These are phyloP conservation scores for Geotrichum reessii DNA, from an alignment of 1,139 yeast species.

Conservation along the genomic window DNA sequence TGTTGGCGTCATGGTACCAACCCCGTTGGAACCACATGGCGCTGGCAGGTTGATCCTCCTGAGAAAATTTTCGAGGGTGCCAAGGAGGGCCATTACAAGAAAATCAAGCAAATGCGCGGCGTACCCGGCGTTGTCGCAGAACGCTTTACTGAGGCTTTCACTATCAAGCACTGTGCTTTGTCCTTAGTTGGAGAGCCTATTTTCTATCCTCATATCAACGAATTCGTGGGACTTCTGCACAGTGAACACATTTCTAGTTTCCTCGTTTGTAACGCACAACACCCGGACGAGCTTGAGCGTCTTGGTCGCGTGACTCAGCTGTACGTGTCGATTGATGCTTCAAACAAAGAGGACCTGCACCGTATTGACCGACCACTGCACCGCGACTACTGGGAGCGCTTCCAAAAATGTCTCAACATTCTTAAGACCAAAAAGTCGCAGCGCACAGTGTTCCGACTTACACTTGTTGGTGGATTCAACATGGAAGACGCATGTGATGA, in stretches of 20 bases:
- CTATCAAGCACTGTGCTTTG: slow-evolving; percentile 83
- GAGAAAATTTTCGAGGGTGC: slow-evolving; percentile 82
- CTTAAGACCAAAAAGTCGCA: slow-evolving; percentile 73
- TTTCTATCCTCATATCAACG: slow-evolving; percentile 84
- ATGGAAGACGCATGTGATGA: slow-evolving; percentile 62
- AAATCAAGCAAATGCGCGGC: slow-evolving; percentile 90
- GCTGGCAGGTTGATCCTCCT: slow-evolving; percentile 93
- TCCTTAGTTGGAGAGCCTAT: slow-evolving; percentile 94
- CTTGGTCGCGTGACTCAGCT: slow-evolving; percentile 78
- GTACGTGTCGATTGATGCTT: slow-evolving; percentile 90
- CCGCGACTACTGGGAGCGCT: slow-evolving; percentile 89
- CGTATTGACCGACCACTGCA: slow-evolving; percentile 83
- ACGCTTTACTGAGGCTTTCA: slow-evolving; percentile 83
- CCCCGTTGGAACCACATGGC: slow-evolving; percentile 94
- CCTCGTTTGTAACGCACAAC: slow-evolving; percentile 92
- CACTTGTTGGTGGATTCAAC: slow-evolving; percentile 88
- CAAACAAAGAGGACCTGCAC: slow-evolving; percentile 72
- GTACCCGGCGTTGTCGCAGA: slow-evolving; percentile 92
- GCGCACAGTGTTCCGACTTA: slow-evolving; percentile 84
- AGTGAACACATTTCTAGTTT: slow-evolving; percentile 74
- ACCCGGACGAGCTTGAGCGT: slow-evolving; percentile 71
- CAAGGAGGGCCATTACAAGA: slow-evolving; percentile 78
- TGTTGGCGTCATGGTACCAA: slow-evolving; percentile 98
- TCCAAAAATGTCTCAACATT: slow-evolving; percentile 74
- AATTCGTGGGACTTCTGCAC: slow-evolving; percentile 74